These are phyloP conservation scores for Oidium heveae DNA, from an alignment of 2,329 filamentous ascomycete genomes.

Conservation along the genomic window DNA sequence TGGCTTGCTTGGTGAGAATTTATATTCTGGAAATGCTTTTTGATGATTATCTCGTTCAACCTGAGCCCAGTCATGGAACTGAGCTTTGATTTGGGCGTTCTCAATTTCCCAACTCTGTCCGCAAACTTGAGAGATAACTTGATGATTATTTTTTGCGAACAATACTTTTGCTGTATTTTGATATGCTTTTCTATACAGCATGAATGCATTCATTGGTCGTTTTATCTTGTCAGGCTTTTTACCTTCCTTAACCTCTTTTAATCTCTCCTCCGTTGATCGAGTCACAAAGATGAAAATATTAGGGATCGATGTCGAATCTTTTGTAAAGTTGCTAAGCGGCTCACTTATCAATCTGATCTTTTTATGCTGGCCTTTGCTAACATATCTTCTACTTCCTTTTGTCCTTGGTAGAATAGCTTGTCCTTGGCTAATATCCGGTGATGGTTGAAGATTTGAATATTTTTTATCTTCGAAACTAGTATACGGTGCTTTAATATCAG, in stretches of 20 bases:
- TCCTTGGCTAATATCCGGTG: neutral
- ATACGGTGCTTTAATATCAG: no score
- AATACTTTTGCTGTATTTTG: constrained; percentile 65
- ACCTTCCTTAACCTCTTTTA: constrained; percentile 39
- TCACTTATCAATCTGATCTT: constrained; percentile 24
- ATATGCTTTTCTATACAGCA: constrained; percentile 86
- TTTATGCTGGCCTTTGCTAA: constrained; percentile 2
- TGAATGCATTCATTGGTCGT: constrained; percentile 92
- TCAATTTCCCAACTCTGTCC: constrained; percentile 73
- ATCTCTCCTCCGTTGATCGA: constrained; percentile 38
- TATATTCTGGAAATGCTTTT: constrained; percentile 70
- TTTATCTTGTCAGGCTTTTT: constrained; percentile 54
- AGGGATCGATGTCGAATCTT: constrained; percentile 31
- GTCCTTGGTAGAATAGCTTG: constrained; percentile 10
- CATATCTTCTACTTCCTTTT: constrained; percentile 11
- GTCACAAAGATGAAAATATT: constrained; percentile 70
- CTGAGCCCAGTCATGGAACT: constrained; percentile 56
- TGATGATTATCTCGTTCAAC: constrained; percentile 68
- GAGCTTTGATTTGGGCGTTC: constrained; percentile 40
- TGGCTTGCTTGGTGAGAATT: constrained; percentile 67
- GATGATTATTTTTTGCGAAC: constrained; percentile 74
- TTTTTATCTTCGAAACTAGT: neutral
- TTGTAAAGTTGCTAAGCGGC: constrained; percentile 47
- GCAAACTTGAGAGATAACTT: constrained; percentile 70
- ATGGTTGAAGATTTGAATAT: neutral